A percentile compares a stretch with the other conserved stretches of the same genome.
Conservation (phyloP, 2,329 filamentous ascomycete species). For the Seiridium cupressi region DNA sequence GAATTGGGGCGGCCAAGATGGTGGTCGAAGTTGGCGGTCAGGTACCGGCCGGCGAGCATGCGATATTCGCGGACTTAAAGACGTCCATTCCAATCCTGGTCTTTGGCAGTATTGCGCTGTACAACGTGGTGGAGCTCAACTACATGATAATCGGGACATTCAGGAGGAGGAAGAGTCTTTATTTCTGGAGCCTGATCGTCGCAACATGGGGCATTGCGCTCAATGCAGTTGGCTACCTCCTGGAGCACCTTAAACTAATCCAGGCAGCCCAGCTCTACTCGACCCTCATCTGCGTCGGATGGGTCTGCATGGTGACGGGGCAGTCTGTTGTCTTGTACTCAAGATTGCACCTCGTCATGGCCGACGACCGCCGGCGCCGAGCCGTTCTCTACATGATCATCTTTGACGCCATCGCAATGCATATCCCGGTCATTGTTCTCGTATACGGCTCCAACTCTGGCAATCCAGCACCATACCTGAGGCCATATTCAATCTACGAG, state of each 20-base stretch:
- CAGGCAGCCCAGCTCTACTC: conserved; percentile 17
- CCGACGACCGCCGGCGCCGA: conserved; percentile 17
- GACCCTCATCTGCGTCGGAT: conserved; percentile 28
- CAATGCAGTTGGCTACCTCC: conserved; percentile 28
- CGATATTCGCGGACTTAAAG: background rate
- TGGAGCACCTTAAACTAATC: conserved; percentile 28
- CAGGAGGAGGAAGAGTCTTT: conserved; percentile 26
- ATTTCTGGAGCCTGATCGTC: conserved; percentile 29
- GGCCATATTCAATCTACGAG: conserved; percentile 25
- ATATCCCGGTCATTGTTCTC: background rate
- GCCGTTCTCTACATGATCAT: conserved; percentile 21
- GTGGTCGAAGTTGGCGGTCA: background rate
- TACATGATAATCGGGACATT: conserved; percentile 27
- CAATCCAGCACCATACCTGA: conserved; percentile 17
- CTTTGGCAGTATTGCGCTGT: conserved; percentile 33
- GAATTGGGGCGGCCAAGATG: background rate
- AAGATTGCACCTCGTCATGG: conserved; percentile 27
- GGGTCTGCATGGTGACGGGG: conserved; percentile 28
- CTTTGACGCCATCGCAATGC: conserved; percentile 20
- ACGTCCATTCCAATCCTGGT: conserved; percentile 32
- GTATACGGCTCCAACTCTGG: conserved; percentile 14
- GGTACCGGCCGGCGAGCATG: background rate
- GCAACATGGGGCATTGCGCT: conserved; percentile 27
- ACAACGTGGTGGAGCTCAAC: conserved; percentile 29
- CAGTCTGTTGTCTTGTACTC: conserved; percentile 31